Conservation (phyloP, 2,329 filamentous ascomycete species). For the Acephala macrosclerotiorum region DNA sequence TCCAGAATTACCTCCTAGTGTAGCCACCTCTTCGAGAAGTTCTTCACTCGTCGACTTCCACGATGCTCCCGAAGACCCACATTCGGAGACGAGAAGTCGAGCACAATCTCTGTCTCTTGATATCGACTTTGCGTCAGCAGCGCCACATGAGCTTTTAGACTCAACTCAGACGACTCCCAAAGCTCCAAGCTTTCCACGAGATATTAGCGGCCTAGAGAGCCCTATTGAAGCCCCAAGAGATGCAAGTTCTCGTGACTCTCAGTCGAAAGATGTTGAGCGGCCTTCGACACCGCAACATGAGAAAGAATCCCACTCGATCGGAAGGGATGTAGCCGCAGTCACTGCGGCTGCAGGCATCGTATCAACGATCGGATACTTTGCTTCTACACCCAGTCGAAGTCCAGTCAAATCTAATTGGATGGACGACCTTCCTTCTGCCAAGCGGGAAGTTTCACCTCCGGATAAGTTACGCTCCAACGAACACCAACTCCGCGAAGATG, state of each 20-base stretch:
- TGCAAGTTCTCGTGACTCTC: neutral
- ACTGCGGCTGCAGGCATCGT: constrained; percentile 34
- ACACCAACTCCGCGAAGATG: constrained; percentile 16
- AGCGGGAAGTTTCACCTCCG: neutral
- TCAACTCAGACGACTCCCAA: constrained; percentile 75
- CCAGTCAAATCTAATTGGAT: constrained; percentile 39
- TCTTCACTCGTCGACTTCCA: constrained; percentile 50
- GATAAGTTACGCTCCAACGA: neutral
- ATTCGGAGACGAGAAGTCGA: constrained; percentile 4
- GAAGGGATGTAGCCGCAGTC: constrained; percentile 28
- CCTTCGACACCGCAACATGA: constrained; percentile 16
- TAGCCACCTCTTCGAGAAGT: constrained; percentile 54
- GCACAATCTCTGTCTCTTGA: constrained; percentile 49
- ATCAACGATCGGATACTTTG: constrained; percentile 35
- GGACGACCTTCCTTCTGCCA: constrained; percentile 31
- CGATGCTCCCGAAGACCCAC: constrained; percentile 42
- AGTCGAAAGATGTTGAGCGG: neutral
- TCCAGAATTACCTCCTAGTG: constrained; percentile 59
- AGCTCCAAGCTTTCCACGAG: constrained; percentile 46
- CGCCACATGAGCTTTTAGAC: constrained; percentile 57
- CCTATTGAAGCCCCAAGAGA: constrained; percentile 39
- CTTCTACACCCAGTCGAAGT: constrained; percentile 27
- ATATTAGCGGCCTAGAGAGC: constrained; percentile 1
- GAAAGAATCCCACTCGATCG: constrained; percentile 10
- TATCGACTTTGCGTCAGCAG: constrained; percentile 45